phyloP scores from a whole-genome alignment of 2,329 filamentous ascomycete genomes.

The Cryphonectria naterciae region DNA sequence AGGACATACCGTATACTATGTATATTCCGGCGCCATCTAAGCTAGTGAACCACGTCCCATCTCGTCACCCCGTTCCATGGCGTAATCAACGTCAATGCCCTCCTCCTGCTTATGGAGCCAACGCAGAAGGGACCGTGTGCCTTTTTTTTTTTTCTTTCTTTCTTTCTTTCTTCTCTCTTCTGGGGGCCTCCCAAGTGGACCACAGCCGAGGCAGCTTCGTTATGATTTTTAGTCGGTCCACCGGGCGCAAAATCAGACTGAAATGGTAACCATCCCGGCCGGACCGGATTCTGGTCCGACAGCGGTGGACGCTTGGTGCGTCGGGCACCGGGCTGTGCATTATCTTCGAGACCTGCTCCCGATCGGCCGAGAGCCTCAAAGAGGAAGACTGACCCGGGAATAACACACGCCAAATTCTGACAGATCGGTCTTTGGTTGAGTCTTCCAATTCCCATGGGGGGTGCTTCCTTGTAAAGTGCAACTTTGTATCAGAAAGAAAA shows the following conservation, averaged over 20 bases:
- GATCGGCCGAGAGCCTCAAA: slow-evolving; percentile 6
- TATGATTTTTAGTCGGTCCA: slow-evolving; percentile 7
- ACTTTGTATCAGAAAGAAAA: background rate
- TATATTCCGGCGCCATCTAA: background rate
- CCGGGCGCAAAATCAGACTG: slow-evolving; percentile 14
- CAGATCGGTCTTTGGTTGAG: background rate
- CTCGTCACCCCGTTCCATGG: background rate
- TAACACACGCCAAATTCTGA: background rate
- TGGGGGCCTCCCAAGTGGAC: background rate
- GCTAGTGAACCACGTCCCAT: background rate
- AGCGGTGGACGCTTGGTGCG: slow-evolving; percentile 6
- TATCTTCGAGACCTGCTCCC: background rate
- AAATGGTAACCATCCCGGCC: slow-evolving; percentile 13
- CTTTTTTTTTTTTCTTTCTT: too few relatives aligned
- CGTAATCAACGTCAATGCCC: background rate
- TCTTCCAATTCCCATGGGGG: background rate
- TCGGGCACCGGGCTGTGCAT: slow-evolving; percentile 12
- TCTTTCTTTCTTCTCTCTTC: too few relatives aligned
- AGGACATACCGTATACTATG: background rate
- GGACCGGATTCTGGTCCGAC: slow-evolving; percentile 13
- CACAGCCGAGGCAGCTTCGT: slow-evolving; percentile 17
- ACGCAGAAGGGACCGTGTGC: too few relatives aligned
- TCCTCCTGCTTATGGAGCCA: background rate
- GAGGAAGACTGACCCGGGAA: slow-evolving; percentile 11
- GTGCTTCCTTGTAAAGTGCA: background rate